These are phyloP conservation scores for Dendrobium officinale DNA, from an alignment of 106 monocot species.

Conservation along the genomic window DNA sequence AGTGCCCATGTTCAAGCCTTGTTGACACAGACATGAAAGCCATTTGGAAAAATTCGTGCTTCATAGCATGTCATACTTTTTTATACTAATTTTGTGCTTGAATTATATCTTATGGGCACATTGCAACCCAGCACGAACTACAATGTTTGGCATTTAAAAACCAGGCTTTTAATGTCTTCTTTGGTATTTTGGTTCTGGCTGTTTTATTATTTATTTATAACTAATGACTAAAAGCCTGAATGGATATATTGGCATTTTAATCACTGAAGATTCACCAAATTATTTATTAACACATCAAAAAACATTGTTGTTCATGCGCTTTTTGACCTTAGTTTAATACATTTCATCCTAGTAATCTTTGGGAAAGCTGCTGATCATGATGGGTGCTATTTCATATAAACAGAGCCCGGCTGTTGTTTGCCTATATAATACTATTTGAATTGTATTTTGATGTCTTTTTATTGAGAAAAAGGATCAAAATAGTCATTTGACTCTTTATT, in stretches of 20 bases:
- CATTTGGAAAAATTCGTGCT: too few relatives aligned
- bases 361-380: not conserved
- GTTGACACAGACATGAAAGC: too few relatives aligned
- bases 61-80: too few relatives aligned
- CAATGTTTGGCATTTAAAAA: not conserved
- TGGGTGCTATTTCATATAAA: not conserved
- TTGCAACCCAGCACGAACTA: not conserved
- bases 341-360: not conserved
- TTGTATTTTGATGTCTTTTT: constrained; percentile 3
- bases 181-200: not conserved
- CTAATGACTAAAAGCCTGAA: not conserved
- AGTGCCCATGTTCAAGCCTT: too few relatives aligned
- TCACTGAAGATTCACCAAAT: not conserved
- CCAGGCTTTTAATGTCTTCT: not conserved
- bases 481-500: too few relatives aligned
- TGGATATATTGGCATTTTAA: not conserved
- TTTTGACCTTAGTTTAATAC: not conserved
- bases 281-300: not conserved
- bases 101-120: not conserved
- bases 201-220: not conserved
- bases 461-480: too few relatives aligned
- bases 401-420: not conserved
- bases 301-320: not conserved
- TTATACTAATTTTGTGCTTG: too few relatives aligned
- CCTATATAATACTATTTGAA: not conserved